Percentiles rank a stretch among this genome's conserved stretches.
These are phyloP conservation scores for Inga laurina DNA, from an alignment of 306 rosid genomes.

Conservation along the genomic window DNA sequence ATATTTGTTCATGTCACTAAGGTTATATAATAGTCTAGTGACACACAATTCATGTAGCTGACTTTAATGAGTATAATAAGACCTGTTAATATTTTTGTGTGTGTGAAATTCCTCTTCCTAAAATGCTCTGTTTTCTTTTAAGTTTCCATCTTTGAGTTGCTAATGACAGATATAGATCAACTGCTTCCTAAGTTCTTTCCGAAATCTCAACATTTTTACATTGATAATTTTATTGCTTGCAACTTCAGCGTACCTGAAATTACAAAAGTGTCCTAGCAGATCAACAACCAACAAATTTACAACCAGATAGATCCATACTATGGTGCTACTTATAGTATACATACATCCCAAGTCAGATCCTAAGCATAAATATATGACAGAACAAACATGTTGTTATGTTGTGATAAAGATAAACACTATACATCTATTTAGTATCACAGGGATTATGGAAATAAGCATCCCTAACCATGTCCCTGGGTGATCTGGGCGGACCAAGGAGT, in stretches of 20 bases:
- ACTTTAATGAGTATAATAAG: neutral
- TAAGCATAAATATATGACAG: neutral
- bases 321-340: neutral
- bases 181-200: neutral
- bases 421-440: neutral
- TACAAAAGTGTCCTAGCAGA: neutral
- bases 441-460: neutral
- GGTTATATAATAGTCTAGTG: neutral
- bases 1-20: neutral
- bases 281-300: neutral
- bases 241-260: neutral
- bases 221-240: neutral
- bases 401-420: neutral
- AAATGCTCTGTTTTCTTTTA: neutral
- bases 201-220: neutral
- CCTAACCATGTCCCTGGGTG: constrained; percentile 28
- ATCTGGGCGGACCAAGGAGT: constrained; percentile 33
- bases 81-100: neutral
- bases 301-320: too few relatives aligned
- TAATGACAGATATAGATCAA: neutral
- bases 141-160: neutral
- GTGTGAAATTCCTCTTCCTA: neutral
- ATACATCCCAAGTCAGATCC: neutral
- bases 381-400: neutral
- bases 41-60: neutral